Conservation (phyloP, 495 filamentous ascomycete species). For the Friedmanniomyces simplex region DNA sequence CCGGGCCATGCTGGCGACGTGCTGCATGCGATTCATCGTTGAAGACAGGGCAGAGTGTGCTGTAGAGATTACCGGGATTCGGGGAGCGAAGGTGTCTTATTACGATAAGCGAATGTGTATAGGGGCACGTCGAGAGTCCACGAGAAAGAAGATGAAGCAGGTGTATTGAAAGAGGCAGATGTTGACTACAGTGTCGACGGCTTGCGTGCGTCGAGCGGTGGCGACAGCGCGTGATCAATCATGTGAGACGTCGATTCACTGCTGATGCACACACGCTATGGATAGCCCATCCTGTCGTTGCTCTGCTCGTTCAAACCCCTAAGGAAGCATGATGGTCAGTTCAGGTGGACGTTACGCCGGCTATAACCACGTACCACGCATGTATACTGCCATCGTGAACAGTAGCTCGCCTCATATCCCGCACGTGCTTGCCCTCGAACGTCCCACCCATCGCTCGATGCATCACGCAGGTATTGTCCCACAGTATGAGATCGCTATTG, state of each 20-base stretch:
- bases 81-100: background rate
- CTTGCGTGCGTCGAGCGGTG: no score
- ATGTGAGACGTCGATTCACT: background rate
- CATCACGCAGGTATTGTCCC: slow-evolving; percentile 51
- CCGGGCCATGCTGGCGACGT: background rate
- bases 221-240: background rate
- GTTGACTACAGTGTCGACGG: no score
- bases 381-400: slow-evolving; percentile 15
- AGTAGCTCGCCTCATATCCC: slow-evolving; percentile 47
- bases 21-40: background rate
- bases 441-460: slow-evolving; percentile 43
- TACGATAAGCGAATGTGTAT: background rate
- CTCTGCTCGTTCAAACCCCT: slow-evolving; percentile 13
- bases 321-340: background rate
- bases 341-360: background rate
- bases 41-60: background rate
- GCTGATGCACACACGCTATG: background rate
- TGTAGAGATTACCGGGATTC: background rate
- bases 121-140: background rate
- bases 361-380: slow-evolving; percentile 1
- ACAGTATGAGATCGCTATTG: slow-evolving; percentile 43
- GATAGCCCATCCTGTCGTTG: slow-evolving; percentile 11
- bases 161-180: no score
- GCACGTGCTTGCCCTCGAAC: slow-evolving; percentile 41
- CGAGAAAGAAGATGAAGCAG: background rate